Percentiles rank a stretch among this genome's conserved stretches.
phyloP scores from a whole-genome alignment of 495 filamentous ascomycete species.

The Podospora conica region DNA sequence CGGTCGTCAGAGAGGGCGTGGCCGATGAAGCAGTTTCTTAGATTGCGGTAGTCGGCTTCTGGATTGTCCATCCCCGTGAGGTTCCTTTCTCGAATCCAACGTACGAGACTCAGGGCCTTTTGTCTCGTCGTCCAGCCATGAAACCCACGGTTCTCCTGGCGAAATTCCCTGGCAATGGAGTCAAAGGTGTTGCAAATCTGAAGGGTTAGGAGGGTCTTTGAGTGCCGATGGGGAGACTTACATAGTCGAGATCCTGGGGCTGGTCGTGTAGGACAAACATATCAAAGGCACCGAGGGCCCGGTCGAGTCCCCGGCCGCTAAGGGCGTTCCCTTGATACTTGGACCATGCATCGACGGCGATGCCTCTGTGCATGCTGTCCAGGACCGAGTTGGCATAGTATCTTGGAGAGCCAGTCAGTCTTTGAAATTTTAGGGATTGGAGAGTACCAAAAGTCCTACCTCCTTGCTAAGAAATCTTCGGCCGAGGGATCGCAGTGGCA shows the following conservation, averaged over 20 bases:
- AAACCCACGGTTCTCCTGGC: constrained; percentile 42
- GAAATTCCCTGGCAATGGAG: constrained; percentile 51
- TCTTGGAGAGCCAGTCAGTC: constrained; percentile 33
- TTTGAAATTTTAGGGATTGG: background rate
- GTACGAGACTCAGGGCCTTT: constrained; percentile 60
- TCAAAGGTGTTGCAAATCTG: constrained; percentile 60
- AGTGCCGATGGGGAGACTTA: too few relatives aligned
- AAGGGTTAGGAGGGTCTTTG: constrained; percentile 6
- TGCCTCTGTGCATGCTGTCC: constrained; percentile 70
- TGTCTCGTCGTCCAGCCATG: constrained; percentile 49
- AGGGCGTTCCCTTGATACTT: constrained; percentile 35
- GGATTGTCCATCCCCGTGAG: constrained; percentile 58
- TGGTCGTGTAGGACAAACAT: constrained; percentile 72
- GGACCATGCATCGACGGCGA: constrained; percentile 71
- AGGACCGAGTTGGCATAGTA: constrained; percentile 70
- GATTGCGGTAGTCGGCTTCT: constrained; percentile 61
- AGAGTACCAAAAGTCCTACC: constrained; percentile 40
- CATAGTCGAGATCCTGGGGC: constrained; percentile 66
- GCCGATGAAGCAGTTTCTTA: constrained; percentile 83
- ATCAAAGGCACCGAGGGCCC: constrained; percentile 74
- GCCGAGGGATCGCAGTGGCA: constrained; percentile 48
- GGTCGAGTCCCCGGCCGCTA: constrained; percentile 49
- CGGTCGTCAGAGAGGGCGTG: constrained; percentile 60
- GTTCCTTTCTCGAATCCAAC: constrained; percentile 57
- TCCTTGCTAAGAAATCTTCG: constrained; percentile 75